Percentiles rank a stretch among this genome's conserved stretches.
Conservation (phyloP, 2,329 filamentous ascomycete genomes). For the Neocucurbitaria cava region DNA sequence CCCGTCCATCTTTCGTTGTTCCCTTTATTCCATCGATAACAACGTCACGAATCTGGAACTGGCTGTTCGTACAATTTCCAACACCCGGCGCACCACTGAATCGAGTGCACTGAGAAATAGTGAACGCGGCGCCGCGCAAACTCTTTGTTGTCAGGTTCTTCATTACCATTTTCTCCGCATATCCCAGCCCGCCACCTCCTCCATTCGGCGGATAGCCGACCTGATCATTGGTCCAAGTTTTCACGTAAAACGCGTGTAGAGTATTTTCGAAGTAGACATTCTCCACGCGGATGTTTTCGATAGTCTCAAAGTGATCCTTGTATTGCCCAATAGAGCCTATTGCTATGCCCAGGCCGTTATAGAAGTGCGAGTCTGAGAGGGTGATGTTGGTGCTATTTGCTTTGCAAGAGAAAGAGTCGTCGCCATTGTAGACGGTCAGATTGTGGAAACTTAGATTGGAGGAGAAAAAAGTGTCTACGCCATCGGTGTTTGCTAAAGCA, state of each 20-base stretch:
- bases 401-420: conserved; percentile 23
- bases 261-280: conserved; percentile 59
- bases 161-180: conserved; percentile 47
- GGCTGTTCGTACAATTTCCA: conserved; percentile 50
- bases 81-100: conserved; percentile 40
- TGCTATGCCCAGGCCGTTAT: conserved; percentile 54
- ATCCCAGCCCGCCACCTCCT: conserved; percentile 63
- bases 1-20: conserved; percentile 27
- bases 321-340: conserved; percentile 67
- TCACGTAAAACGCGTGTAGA: conserved; percentile 60
- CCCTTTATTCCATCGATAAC: conserved; percentile 38
- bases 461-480: conserved; percentile 62
- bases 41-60: conserved; percentile 51
- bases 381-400: conserved; percentile 26
- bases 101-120: conserved; percentile 51
- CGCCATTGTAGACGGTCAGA: conserved; percentile 23
- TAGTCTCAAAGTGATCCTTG: conserved; percentile 54
- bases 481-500: conserved; percentile 50
- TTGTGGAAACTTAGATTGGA: conserved; percentile 55
- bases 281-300: conserved; percentile 58
- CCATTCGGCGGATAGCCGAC: conserved; percentile 64
- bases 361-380: conserved; percentile 17
- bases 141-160: conserved; percentile 41
- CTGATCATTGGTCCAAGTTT: conserved; percentile 64
- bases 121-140: conserved; percentile 40